Conservation (phyloP, 129 eudicot species). For the Deinandra increscens region DNA sequence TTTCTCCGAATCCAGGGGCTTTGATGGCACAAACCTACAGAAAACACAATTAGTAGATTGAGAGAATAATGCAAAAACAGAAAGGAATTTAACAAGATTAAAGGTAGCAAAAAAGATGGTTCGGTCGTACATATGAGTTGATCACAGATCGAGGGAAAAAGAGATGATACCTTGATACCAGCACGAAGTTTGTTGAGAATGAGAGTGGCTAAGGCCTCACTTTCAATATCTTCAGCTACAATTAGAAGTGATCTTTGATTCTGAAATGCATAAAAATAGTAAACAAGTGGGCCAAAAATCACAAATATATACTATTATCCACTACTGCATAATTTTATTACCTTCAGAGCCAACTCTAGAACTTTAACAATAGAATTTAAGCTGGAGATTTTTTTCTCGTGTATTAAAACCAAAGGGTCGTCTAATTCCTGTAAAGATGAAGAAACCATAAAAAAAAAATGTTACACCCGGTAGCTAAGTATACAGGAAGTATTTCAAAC, state of each 20-base stretch:
- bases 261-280: slow-evolving; percentile 27
- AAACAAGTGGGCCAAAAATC: background rate
- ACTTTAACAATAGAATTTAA: slow-evolving; percentile 63
- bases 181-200: slow-evolving; percentile 75
- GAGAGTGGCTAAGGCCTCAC: slow-evolving; percentile 72
- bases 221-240: slow-evolving; percentile 80
- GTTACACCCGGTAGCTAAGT: background rate
- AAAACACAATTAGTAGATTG: background rate
- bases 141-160: background rate
- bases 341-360: slow-evolving; percentile 71
- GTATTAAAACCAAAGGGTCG: slow-evolving; percentile 61
- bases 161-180: slow-evolving; percentile 51
- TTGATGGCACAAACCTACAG: slow-evolving; percentile 67
- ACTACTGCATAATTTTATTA: slow-evolving; percentile 6
- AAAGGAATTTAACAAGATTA: background rate
- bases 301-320: background rate
- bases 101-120: background rate
- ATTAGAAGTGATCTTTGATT: slow-evolving; percentile 64
- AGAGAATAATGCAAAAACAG: background rate
- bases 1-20: slow-evolving; percentile 77
- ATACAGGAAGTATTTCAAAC: background rate
- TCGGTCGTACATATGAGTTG: background rate
- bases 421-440: slow-evolving; percentile 61
- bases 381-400: slow-evolving; percentile 69
- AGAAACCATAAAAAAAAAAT: background rate